Evolutionary conservation across 2,329 filamentous ascomycete genomes (phyloP), one percentile per base, ranked within the genome.

Genomic region (Cercospora janseana): DNA sequence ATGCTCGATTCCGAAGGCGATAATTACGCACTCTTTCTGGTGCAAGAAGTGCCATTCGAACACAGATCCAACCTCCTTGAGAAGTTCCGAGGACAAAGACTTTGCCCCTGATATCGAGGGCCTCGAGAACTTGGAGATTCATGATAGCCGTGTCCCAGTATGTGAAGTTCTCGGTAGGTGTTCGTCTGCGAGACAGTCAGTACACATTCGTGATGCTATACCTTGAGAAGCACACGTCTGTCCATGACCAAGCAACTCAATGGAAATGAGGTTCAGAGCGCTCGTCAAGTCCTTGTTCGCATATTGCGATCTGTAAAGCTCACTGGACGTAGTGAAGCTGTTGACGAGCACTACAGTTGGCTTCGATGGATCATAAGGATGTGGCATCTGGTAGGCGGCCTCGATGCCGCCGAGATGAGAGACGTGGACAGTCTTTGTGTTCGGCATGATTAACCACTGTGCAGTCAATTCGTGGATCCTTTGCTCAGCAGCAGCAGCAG

Each of bases 171-270:
- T 75, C 70, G 3, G 61, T 56, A 16, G 66, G 63, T 4, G 70
- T 70, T 7, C 71, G 65, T 20, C 49, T 51, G 20, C 27, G 3
- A n/a, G 10, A 4, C 10, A 13, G 6, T 38, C 35, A 38, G 20
- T n/a, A 23, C 8, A 5, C 13, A 12, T 37, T 12, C n/a, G n/a
- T n/a, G n/a, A n/a, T n/a, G n/a, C n/a, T n/a, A n/a, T n/a, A n/a
- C n/a, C n/a, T n/a, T n/a, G n/a, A n/a, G n/a, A n/a, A n/a, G n/a
- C n/a, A n/a, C n/a, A 42, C 4, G 77, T 79, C 49, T 72, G 62
- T 3, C 77, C 77, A 59, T 80, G 77, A 16, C 77, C 78, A 8
- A 79, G 69, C 4, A 74, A 69, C 60, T 80, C 77, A 51, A 80
- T 76, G 10, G 76, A 74, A n/a, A 80, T 55, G 5, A 80, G 64